These are phyloP conservation scores for Sphaerulina musiva DNA, from an alignment of 2,329 filamentous ascomycete genomes.

Conservation along the genomic window DNA sequence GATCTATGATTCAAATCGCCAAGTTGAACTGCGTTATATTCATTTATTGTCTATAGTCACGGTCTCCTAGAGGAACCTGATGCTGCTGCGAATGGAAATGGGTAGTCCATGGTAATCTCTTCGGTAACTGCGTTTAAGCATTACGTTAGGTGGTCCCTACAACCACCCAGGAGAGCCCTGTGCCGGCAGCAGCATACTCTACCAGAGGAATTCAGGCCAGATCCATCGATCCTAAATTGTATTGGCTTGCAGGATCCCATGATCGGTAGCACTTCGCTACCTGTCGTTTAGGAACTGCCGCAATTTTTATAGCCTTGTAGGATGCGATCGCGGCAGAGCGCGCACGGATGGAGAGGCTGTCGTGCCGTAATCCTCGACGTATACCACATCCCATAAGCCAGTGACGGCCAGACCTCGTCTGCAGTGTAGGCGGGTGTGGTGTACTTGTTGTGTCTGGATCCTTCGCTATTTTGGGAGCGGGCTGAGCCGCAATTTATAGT, in stretches of 20 bases:
- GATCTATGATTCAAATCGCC: no score
- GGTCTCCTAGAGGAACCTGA: no score
- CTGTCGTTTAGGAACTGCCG: neutral
- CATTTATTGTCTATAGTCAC: no score
- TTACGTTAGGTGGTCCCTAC: no score
- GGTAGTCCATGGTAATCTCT: no score
- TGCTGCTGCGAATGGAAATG: no score
- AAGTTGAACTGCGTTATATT: no score
- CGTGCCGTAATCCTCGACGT: neutral
- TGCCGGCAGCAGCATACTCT: no score
- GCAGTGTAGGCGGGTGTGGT: neutral
- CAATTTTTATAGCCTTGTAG: neutral
- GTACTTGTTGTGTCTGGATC: slow-evolving; percentile 5
- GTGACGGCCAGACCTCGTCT: neutral
- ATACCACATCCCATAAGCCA: neutral
- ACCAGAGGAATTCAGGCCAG: no score
- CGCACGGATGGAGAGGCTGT: neutral
- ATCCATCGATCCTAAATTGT: no score
- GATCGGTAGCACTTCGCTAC: neutral
- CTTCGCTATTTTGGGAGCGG: neutral
- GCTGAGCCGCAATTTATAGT: neutral
- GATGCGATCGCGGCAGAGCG: neutral
- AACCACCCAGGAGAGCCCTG: no score
- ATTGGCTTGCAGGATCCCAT: neutral
- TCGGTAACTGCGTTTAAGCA: no score